phyloP scores from a whole-genome alignment of 176 grass and related monocot genomes.

The Dendrocalamus sinicus region DNA sequence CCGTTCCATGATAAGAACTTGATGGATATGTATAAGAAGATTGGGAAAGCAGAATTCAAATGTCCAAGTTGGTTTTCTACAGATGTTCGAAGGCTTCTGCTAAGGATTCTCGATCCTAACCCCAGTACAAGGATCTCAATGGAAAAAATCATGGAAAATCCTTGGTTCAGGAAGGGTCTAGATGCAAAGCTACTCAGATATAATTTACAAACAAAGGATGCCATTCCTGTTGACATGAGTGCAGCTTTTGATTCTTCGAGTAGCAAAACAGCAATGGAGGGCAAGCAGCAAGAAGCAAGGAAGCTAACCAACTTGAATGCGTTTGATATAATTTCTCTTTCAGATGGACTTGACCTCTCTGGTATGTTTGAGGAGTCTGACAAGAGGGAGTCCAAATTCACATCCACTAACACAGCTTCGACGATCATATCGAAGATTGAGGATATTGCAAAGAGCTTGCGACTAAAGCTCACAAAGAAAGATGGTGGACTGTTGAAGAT shows the following conservation, averaged over 20 bases:
- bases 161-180: slow-evolving; percentile 92
- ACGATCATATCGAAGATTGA: slow-evolving; percentile 75
- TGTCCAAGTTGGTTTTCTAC: slow-evolving; percentile 74
- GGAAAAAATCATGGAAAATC: slow-evolving; percentile 83
- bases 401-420: slow-evolving; percentile 65
- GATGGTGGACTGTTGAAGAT: slow-evolving; percentile 81
- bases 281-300: slow-evolving; percentile 40
- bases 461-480: slow-evolving; percentile 89
- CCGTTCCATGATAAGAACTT: slow-evolving; percentile 94
- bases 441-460: slow-evolving; percentile 68
- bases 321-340: slow-evolving; percentile 91
- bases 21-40: slow-evolving; percentile 98
- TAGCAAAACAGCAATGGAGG: background rate
- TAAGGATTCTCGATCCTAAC: slow-evolving; percentile 89
- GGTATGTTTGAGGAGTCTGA: slow-evolving; percentile 82
- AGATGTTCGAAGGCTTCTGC: slow-evolving; percentile 69
- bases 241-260: slow-evolving; percentile 6
- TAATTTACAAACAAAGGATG: slow-evolving; percentile 40
- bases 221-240: background rate
- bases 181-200: slow-evolving; percentile 62
- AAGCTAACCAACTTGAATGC: slow-evolving; percentile 82
- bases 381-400: slow-evolving; percentile 80
- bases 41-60: slow-evolving; percentile 87
- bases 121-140: slow-evolving; percentile 80
- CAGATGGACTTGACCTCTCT: slow-evolving; percentile 81